Base-by-base conservation (phyloP, 2,329 filamentous ascomycete species). In the Clonostachys rosea region DNA sequence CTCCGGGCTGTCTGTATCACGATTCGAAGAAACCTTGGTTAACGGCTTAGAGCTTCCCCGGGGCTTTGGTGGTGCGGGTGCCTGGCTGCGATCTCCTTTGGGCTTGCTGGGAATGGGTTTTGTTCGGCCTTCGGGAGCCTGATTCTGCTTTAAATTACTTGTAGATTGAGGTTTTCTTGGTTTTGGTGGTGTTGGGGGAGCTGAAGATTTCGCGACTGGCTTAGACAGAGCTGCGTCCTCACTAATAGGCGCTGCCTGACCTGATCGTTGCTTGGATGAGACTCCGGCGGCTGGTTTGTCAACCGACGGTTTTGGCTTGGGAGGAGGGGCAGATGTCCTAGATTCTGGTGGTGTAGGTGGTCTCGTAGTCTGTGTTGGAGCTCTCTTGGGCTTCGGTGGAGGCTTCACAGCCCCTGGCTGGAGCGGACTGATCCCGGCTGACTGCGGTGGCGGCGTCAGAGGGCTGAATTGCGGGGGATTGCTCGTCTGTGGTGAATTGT, bases 51-150 rank as follows among this genome's bases (percentile, higher is more conserved):
- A 54, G 33, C 56, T 55, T 3, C 59, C 61, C 3, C 65, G 55
- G 10, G 64, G 64, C 40, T 67, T 59, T 3, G 67, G 67, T 2
- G 67, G 67, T 14, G 65, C 63, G 2, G 70, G 68, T 13, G 68
- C 60, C 13, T 61, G 57, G 33, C 34, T n/a, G 14, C 33, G 14
- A 12, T 36, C 30, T 5, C 20, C 33, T 16, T 45, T 20, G 43
- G 43, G 3, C 43, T 36, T 11, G 43, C 5, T 35, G 30, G 10
- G n/a, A 13, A 14, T 36, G 52, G 52, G 34, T 49, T 53, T 30
- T 58, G n/a, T 52, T 55, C 18, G 56, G 55, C 3, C 59, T 61
- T 4, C 65, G 55, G 8, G 63, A 62, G 39, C 66, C 58, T 4
- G 67, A 65, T 2, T 66, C 66, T 14, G 65, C 63, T 30, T 30